Evolutionary conservation across 2,329 filamentous ascomycete genomes (phyloP), one percentile per base, ranked within the genome.

Genomic region (Dactylellina sp.): DNA sequence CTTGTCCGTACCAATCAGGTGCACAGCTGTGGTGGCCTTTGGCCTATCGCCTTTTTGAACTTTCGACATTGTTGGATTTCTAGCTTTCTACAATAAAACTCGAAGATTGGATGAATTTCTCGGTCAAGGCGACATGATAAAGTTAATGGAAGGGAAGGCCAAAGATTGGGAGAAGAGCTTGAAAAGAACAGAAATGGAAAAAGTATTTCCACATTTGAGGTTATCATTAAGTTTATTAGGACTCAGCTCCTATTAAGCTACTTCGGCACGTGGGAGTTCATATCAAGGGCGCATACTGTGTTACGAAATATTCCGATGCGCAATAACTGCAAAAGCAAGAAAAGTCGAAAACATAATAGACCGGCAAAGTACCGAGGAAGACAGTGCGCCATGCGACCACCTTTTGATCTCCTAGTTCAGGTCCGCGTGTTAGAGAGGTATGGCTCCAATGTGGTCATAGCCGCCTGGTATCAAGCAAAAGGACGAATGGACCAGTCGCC

Each of bases 401-500:
- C 37, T 57, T 50, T 65, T 25, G 25, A 42, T 39, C 39, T 42
- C 46, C 20, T 55, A 64, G 37, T 40, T 39, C 39, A 28, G 9
- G n/a, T 44, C 59, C 28, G 46, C 46, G 24, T 28, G 60, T 32
- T 35, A 25, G 7, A 52, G 49, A 39, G 49, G 37, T 35, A 47
- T 25, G 42, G 35, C n/a, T 20, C 28, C 42, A 52, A 20, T 53
- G 66, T 64, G 60, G 68, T 60, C 55, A 72, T 72, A 71, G 16
- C 68, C 59, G 59, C 66, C 40, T 56, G 65, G 49, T 40, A 57
- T 40, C 59, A 53, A 35, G 20, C 25, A n/a, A 49, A 60, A 72
- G 70, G 70, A 74, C 70, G 70, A 74, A 74, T 74, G 70, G 70
- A 72, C 68, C 68, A 65, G 68, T 62, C 65, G 68, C 68, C 66